These are phyloP conservation scores for Termitomyces sp. DNA, from an alignment of 768 basidiomycete species.

Conservation along the genomic window DNA sequence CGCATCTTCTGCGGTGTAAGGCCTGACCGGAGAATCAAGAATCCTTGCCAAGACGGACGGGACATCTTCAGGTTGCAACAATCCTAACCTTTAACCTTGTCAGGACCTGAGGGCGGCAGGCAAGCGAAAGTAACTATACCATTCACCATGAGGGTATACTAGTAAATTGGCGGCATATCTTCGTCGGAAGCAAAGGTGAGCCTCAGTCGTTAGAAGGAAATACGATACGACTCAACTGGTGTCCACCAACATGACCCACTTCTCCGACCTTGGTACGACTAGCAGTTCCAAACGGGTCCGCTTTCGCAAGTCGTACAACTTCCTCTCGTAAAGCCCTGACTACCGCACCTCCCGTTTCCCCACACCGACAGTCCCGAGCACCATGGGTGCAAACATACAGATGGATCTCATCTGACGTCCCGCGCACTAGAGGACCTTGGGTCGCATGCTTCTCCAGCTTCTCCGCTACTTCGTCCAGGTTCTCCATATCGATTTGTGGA, in stretches of 20 bases:
- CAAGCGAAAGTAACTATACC: conserved; percentile 34
- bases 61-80: conserved; percentile 51
- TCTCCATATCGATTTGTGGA: conserved; percentile 39
- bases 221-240: conserved; percentile 41
- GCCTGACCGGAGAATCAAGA: conserved; percentile 21
- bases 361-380: conserved; percentile 75
- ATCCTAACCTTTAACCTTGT: conserved; percentile 47
- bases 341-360: conserved; percentile 55
- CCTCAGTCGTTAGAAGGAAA: background rate
- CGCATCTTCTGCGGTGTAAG: conserved; percentile 15
- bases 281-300: conserved; percentile 19
- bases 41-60: conserved; percentile 45
- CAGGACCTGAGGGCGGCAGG: background rate
- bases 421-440: conserved; percentile 6
- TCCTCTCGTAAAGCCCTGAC: conserved; percentile 49
- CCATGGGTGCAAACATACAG: conserved; percentile 79
- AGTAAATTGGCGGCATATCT: conserved; percentile 69
- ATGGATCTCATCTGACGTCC: conserved; percentile 23
- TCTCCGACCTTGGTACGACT: conserved; percentile 47
- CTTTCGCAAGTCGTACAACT: conserved; percentile 30
- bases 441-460: conserved; percentile 26
- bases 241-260: conserved; percentile 78
- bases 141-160: conserved; percentile 68
- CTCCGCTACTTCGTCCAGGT: conserved; percentile 41
- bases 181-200: background rate